These are phyloP conservation scores for Brassica napus DNA, from an alignment of 345 rosid genomes.

Conservation along the genomic window DNA sequence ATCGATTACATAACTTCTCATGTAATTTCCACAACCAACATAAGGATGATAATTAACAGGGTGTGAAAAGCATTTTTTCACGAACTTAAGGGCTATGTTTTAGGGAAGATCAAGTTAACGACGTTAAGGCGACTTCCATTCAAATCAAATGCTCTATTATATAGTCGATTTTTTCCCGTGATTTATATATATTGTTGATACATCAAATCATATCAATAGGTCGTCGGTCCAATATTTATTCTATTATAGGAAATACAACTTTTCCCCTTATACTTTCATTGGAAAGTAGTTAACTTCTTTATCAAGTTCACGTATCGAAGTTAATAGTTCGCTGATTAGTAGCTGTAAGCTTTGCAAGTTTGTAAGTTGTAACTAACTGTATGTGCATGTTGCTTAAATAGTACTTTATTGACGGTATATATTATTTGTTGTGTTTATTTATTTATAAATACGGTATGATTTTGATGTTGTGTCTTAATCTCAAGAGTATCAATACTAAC, in stretches of 20 bases:
- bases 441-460: background rate
- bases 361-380: background rate
- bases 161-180: constrained; percentile 17
- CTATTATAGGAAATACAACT: constrained; percentile 30
- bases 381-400: constrained; percentile 16
- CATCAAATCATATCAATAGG: constrained; percentile 34
- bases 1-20: no score
- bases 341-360: background rate
- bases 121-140: background rate
- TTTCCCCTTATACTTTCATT: background rate
- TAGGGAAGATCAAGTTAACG: background rate
- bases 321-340: constrained; percentile 11
- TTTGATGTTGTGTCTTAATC: constrained; percentile 12
- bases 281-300: constrained; percentile 12
- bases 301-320: background rate
- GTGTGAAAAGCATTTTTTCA: background rate
- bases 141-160: no score
- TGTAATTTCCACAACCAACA: background rate
- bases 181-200: constrained; percentile 30
- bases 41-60: background rate
- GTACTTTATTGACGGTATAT: constrained; percentile 12
- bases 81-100: background rate
- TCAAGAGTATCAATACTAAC: constrained; percentile 2
- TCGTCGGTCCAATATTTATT: constrained; percentile 27
- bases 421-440: background rate